Conservation (phyloP, 108 stramenopile genomes). For the Poteriospumella lacustris region DNA sequence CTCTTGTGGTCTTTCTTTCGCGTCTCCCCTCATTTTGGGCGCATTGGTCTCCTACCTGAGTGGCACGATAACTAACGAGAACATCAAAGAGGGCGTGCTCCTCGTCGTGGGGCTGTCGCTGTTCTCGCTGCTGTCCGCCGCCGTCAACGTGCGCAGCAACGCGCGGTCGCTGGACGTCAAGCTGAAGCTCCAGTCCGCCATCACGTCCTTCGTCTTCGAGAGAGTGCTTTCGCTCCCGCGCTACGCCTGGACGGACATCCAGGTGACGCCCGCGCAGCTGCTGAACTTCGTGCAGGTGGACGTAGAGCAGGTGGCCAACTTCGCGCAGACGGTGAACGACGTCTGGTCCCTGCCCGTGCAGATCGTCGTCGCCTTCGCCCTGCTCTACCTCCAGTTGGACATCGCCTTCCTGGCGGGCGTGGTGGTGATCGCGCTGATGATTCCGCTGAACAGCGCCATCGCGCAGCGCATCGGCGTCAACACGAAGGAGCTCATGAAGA, state of each 20-base stretch:
- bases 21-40: constrained; percentile 9
- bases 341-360: constrained; percentile 51
- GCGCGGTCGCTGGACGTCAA: neutral
- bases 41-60: neutral
- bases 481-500: constrained; percentile 41
- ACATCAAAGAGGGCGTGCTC: neutral
- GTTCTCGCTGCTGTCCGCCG: neutral
- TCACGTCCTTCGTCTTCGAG: constrained; percentile 35
- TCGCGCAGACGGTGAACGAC: constrained; percentile 41
- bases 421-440: constrained; percentile 36
- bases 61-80: neutral
- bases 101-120: neutral
- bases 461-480: constrained; percentile 43
- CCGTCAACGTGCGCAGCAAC: neutral
- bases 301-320: constrained; percentile 42
- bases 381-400: constrained; percentile 46
- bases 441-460: constrained; percentile 45
- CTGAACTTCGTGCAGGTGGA: constrained; percentile 46
- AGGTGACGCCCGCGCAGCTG: constrained; percentile 29
- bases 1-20: neutral
- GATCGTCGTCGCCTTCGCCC: constrained; percentile 47
- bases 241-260: neutral
- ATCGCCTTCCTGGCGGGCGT: constrained; percentile 50
- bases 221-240: neutral
- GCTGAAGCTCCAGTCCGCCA: neutral